Evolutionary conservation across 1,284 basidiomycete genomes (phyloP).

Genomic region (Puccinia horiana): DNA sequence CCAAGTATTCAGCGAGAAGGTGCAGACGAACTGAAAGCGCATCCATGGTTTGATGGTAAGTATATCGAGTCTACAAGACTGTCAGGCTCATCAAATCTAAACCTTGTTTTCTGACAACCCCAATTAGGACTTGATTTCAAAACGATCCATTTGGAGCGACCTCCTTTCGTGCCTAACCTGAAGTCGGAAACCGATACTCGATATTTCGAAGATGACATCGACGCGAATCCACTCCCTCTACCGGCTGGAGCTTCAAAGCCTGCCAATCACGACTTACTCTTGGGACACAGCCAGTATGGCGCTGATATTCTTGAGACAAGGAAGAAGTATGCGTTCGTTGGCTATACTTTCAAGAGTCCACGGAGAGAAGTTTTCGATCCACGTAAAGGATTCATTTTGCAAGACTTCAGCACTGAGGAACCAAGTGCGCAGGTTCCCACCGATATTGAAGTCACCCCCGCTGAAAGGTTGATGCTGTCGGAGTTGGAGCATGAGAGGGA

Average conservation of each 20-base stretch:
- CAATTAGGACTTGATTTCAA: conserved; percentile 70
- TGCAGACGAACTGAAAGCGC: conserved; percentile 63
- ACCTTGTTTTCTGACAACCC: not conserved
- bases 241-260: conserved; percentile 82
- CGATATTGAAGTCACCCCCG: not conserved
- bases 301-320: conserved; percentile 81
- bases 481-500: not conserved
- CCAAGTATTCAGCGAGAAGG: conserved; percentile 16
- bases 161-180: conserved; percentile 85
- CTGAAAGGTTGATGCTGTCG: not conserved
- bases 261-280: conserved; percentile 80
- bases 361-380: conserved; percentile 44
- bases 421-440: not conserved
- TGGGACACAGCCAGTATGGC: conserved; percentile 80
- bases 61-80: not conserved
- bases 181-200: conserved; percentile 75
- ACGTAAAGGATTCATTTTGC: conserved; percentile 35
- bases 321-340: conserved; percentile 84
- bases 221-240: conserved; percentile 80
- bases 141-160: conserved; percentile 73
- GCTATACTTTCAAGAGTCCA: conserved; percentile 68
- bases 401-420: conserved; percentile 4
- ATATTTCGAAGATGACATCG: conserved; percentile 72
- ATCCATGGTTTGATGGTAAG: conserved; percentile 76
- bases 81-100: not conserved